phyloP scores from a whole-genome alignment of 257 asterid genomes.

The Solanum peruvianum region DNA sequence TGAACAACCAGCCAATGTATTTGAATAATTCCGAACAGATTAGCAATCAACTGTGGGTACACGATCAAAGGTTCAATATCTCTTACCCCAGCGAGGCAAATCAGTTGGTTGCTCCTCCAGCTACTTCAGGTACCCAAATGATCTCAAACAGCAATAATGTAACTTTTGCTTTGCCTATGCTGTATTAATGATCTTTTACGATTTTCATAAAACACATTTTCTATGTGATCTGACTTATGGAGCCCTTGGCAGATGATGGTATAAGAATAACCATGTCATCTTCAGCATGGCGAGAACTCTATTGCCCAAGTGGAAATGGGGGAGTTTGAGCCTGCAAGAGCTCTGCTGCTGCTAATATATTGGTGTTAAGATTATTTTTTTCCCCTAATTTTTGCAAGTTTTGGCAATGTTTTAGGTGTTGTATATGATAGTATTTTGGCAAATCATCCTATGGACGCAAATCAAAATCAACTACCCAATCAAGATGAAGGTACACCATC shows the following conservation, averaged over 20 bases:
- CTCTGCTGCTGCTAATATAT: conserved; percentile 37
- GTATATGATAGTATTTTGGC: conserved; percentile 27
- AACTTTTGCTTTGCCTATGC: conserved; percentile 16
- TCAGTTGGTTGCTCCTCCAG: conserved; percentile 21
- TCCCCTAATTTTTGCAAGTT: conserved; percentile 33
- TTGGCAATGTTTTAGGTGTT: conserved; percentile 64
- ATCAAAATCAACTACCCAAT: conserved; percentile 25
- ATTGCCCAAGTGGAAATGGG: conserved; percentile 76
- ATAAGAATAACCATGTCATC: conserved; percentile 26
- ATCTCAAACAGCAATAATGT: conserved; percentile 11
- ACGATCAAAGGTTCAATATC: conserved; percentile 29
- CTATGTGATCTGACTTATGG: conserved; percentile 26
- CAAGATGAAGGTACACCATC: conserved; percentile 58
- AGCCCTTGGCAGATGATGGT: conserved; percentile 84
- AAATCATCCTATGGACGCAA: conserved; percentile 38
- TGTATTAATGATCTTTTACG: conserved; percentile 4
- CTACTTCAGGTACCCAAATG: conserved; percentile 60
- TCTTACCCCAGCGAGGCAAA: conserved; percentile 26
- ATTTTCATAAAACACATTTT: conserved; percentile 1
- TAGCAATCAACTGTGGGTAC: conserved; percentile 32
- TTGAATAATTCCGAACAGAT: conserved; percentile 13
- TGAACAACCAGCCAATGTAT: conserved; percentile 25
- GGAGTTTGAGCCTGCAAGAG: conserved; percentile 92
- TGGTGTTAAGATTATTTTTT: conserved; percentile 1
- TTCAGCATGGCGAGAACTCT: conserved; percentile 61